phyloP scores from a whole-genome alignment of 768 basidiomycete genomes.

The Peribolospora baueri region DNA sequence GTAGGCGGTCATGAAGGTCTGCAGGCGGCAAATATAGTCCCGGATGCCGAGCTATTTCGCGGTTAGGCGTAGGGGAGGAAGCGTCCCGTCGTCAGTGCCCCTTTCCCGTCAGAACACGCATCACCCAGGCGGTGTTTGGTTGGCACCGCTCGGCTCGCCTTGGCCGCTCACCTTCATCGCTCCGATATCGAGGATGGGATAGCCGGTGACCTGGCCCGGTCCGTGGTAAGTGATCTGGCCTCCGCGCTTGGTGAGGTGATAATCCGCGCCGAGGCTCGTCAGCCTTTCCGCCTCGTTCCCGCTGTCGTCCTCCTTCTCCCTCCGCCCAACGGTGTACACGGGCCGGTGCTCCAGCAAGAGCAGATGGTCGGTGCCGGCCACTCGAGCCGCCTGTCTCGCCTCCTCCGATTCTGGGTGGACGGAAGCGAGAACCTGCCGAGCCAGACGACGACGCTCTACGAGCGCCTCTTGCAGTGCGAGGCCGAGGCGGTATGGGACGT shows the following conservation, averaged over 20 bases:
- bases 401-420: neutral
- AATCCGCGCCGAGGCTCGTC: conserved; percentile 61
- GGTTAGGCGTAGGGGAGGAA: neutral
- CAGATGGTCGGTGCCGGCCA: conserved; percentile 24
- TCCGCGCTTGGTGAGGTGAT: conserved; percentile 54
- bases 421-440: conserved; percentile 1
- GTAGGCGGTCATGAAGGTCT: conserved; percentile 42
- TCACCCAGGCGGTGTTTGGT: conserved; percentile 16
- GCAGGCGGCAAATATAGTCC: conserved; percentile 64
- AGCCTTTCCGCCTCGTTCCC: conserved; percentile 32
- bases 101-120: neutral
- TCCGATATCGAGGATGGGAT: conserved; percentile 75
- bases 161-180: conserved; percentile 40
- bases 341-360: conserved; percentile 73
- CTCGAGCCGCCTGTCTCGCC: conserved; percentile 16
- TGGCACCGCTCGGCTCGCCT: neutral
- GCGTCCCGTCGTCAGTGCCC: neutral
- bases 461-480: conserved; percentile 18
- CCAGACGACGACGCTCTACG: conserved; percentile 2
- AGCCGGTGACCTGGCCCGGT: conserved; percentile 88
- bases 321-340: conserved; percentile 80
- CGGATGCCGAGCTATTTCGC: conserved; percentile 26
- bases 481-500: conserved; percentile 11
- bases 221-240: conserved; percentile 94
- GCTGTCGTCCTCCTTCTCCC: conserved; percentile 32